Evolutionary conservation across 805 yeast genomes (phyloP).

Genomic region (Spathaspora hagerdaliae): DNA sequence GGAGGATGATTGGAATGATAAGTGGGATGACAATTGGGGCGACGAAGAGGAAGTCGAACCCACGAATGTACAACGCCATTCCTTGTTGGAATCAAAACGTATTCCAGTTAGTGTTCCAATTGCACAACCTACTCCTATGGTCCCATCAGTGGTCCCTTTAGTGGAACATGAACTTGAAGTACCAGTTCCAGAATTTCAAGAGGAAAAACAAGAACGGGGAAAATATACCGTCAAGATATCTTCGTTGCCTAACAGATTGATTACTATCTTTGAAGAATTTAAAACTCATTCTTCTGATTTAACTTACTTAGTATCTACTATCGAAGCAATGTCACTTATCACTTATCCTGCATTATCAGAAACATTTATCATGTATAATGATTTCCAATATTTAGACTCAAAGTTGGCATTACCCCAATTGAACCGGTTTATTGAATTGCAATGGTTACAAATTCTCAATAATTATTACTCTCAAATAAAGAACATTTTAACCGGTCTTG

Average conservation of each 20-base stretch:
- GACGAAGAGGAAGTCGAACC: conserved; percentile 8
- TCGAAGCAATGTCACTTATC: conserved; percentile 26
- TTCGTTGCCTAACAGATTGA: conserved; percentile 18
- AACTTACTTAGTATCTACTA: conserved; percentile 20
- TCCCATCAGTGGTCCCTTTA: neutral
- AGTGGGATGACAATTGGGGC: conserved; percentile 27
- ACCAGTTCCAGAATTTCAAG: neutral
- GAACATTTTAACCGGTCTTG: conserved; percentile 13
- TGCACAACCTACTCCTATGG: neutral
- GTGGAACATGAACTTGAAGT: neutral
- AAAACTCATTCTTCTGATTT: conserved; percentile 14
- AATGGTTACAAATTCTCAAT: conserved; percentile 18
- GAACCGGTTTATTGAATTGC: conserved; percentile 11
- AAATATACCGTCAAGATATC: conserved; percentile 12
- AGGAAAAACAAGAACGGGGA: conserved; percentile 1
- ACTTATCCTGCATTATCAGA: conserved; percentile 28
- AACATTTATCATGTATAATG: conserved; percentile 35
- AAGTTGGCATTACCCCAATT: conserved; percentile 11
- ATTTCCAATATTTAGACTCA: conserved; percentile 22
- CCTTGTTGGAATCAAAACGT: too few relatives aligned
- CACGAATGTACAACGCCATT: neutral
- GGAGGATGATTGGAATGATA: conserved; percentile 23
- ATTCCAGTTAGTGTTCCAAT: neutral
- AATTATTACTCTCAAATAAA: conserved; percentile 16
- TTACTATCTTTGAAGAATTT: conserved; percentile 20